Conservation (phyloP, 1,284 basidiomycete genomes). For the Neonothopanus nambi region DNA sequence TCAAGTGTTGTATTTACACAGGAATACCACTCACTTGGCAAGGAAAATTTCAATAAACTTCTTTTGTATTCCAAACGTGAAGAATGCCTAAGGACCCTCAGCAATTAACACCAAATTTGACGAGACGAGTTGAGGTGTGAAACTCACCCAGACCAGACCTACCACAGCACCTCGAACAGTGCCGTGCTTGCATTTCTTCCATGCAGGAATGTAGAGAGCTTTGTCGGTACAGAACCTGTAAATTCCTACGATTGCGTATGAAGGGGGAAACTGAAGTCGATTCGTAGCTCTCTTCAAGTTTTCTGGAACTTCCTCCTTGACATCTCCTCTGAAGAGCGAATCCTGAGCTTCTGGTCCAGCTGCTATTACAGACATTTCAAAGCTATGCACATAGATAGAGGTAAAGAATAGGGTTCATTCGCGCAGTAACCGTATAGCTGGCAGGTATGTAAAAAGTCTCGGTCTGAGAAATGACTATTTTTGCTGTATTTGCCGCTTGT, state of each 20-base stretch:
- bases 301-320: slow-evolving; percentile 36
- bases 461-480: too few species aligned
- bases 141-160: slow-evolving; percentile 66
- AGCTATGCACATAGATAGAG: neutral
- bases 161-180: slow-evolving; percentile 59
- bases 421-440: too few species aligned
- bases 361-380: slow-evolving; percentile 14
- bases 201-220: slow-evolving; percentile 63
- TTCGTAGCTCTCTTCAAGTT: slow-evolving; percentile 50
- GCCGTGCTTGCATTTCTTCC: slow-evolving; percentile 77
- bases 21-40: slow-evolving; percentile 45
- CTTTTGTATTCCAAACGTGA: slow-evolving; percentile 67
- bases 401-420: too few species aligned
- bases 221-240: slow-evolving; percentile 72
- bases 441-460: neutral
- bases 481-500: too few species aligned
- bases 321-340: slow-evolving; percentile 24
- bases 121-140: slow-evolving; percentile 1
- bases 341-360: slow-evolving; percentile 30
- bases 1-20: neutral
- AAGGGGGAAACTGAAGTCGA: slow-evolving; percentile 70
- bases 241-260: slow-evolving; percentile 73
- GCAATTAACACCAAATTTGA: neutral
- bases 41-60: slow-evolving; percentile 64
- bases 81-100: slow-evolving; percentile 41